These are phyloP conservation scores for Dictyostelium citrinum DNA, from an alignment of 78 protist species.

Conservation along the genomic window DNA sequence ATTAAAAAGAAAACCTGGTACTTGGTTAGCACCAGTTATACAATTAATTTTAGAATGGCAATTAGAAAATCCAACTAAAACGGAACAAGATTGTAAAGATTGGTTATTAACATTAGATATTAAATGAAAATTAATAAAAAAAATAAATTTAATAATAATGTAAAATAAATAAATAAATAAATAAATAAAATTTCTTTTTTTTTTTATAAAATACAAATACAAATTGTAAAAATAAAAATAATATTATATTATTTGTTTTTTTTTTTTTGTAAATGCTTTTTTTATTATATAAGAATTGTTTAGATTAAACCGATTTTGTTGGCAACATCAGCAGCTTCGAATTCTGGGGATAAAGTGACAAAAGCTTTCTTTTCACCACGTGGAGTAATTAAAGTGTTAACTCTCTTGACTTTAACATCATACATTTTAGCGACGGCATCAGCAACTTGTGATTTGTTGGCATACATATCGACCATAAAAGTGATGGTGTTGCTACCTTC, in stretches of 20 bases:
- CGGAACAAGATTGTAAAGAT: conserved; percentile 46
- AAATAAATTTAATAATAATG: too few species aligned
- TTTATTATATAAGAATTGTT: conserved; percentile 26
- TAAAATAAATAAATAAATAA: too few species aligned
- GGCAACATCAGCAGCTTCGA: conserved; percentile 95
- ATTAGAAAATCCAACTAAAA: conserved; percentile 39
- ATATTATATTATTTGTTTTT: not conserved
- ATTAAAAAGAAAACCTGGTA: conserved; percentile 28
- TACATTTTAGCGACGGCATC: conserved; percentile 94
- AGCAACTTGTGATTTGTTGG: conserved; percentile 96
- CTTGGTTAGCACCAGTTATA: conserved; percentile 51
- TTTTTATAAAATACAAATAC: too few species aligned
- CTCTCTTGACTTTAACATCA: conserved; percentile 90
- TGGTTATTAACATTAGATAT: conserved; percentile 2
- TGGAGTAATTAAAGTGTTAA: conserved; percentile 97
- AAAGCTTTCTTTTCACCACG: conserved; percentile 99
- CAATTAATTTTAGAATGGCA: conserved; percentile 69
- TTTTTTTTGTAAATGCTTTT: not conserved
- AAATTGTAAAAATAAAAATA: too few species aligned
- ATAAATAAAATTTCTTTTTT: too few species aligned
- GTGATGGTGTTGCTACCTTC: conserved; percentile 98
- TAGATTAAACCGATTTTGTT: conserved; percentile 96
- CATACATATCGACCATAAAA: conserved; percentile 94
- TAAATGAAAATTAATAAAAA: not conserved
- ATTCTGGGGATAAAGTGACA: conserved; percentile 89